Base-by-base conservation (phyloP, 768 basidiomycete genomes). In the Artomyces pyxidatus region DNA sequence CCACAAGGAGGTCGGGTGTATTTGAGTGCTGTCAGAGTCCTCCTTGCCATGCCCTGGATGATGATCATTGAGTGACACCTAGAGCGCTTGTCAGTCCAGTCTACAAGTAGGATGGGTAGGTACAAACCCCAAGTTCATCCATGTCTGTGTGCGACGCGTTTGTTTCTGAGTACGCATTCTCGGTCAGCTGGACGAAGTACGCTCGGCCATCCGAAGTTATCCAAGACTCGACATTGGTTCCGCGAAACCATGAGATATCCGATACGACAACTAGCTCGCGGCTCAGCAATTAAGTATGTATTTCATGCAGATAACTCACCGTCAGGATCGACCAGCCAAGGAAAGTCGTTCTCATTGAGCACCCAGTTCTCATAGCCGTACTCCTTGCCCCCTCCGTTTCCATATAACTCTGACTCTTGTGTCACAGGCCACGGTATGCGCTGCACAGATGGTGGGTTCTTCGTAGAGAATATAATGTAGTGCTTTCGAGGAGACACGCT, bases 201-300 rank as follows among this genome's bases (percentile, higher is more conserved):
- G 76, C 86, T 58, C 88, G 69, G 32, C 89, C 89, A 53, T 92
- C 89, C 6, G 86, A 88, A 2, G 88, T 88, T 41, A 88, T 76
- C 89, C 89, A 92, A 0, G 80, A 80, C 64, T 91, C 89, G 11
- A 80, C 76, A 21, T 78, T 78, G 21, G 78, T 76, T 3, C 68
- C 59, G 47, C 77, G 73, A 35, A 79, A 78, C 58, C 80, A 68
- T 22, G 73, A 59, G n/a, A 92, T 81, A 47, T 80, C 71, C 9
- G 64, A 63, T n/a, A 90, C 73, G n/a, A 72, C 71, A 8, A 88
- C 88, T 89, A 54, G n/a, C n/a, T n/a, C n/a, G n/a, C n/a, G n/a
- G n/a, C n/a, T n/a, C n/a, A n/a, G n/a, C n/a, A n/a, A n/a, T n/a
- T n/a, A n/a, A n/a, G n/a, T n/a, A n/a, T n/a, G n/a, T n/a, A n/a